Conservation (phyloP, 1,284 basidiomycete genomes). For the Pseudozyma thailandica region DNA sequence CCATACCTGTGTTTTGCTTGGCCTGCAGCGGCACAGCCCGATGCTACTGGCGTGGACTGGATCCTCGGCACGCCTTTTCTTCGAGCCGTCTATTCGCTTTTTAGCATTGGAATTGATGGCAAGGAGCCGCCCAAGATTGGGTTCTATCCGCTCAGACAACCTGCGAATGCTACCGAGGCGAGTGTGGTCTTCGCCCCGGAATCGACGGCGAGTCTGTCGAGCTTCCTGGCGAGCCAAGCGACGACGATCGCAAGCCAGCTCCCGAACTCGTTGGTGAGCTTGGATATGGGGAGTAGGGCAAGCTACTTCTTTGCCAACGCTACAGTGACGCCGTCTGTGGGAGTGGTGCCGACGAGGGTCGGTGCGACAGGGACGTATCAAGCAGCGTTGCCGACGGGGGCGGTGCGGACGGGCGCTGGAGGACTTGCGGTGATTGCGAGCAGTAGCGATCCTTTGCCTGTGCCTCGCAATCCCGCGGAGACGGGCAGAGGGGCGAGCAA, state of each 20-base stretch:
- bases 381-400: conserved; percentile 9
- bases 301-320: conserved; percentile 77
- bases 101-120: conserved; percentile 70
- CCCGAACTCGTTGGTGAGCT: conserved; percentile 79
- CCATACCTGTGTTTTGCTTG: conserved; percentile 81
- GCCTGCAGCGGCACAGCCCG: conserved; percentile 78
- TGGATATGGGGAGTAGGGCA: conserved; percentile 76
- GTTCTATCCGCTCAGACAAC: conserved; percentile 37
- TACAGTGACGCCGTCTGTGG: conserved; percentile 28
- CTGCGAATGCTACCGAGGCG: conserved; percentile 68
- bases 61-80: conserved; percentile 85
- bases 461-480: conserved; percentile 42
- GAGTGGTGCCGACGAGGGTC: conserved; percentile 20
- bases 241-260: conserved; percentile 77
- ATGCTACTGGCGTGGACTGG: conserved; percentile 84
- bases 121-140: conserved; percentile 47
- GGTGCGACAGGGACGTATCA: conserved; percentile 17
- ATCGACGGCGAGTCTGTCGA: conserved; percentile 69
- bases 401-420: background rate
- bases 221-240: conserved; percentile 75
- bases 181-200: conserved; percentile 11
- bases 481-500: background rate
- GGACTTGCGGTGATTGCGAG: conserved; percentile 32
- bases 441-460: conserved; percentile 12
- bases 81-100: conserved; percentile 82